Base-by-base conservation (phyloP, 768 basidiomycete genomes). In the Lactarius hengduanensis region DNA sequence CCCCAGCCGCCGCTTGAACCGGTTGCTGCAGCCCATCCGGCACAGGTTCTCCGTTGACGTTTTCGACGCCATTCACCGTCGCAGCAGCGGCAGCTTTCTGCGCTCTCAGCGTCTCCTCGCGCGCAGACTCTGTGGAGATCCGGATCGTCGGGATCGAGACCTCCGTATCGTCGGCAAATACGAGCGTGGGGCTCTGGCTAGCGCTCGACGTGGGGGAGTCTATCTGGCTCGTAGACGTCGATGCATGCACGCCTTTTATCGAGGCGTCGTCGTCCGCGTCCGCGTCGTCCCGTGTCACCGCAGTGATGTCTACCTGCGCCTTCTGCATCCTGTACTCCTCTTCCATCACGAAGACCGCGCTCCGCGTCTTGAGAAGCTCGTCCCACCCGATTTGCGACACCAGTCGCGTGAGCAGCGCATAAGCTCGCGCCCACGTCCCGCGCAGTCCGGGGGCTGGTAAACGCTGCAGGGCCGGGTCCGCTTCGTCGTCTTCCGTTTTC, bases 311-410 rank as follows among this genome's bases (percentile, higher is more conserved):
- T 2, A 75, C 79, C 6, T 91, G 86, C 2, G 91, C 89, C 75
- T 98, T 98, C 79, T 98, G 96, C 87, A 92, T 91, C 43, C 97
- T 85, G 75, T 99, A 99, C 75, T 99, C 97, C 75, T 99, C 96
- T 75, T 98, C 97, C 97, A 99, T 99, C 47, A 99, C 97, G 77
- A 99, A 98, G 16, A 99, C 97, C 43, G 81, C 78, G 76, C 92
- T 94, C 83, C 97, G 88, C 16, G 92, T 91, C 80, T 95, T 95
- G 64, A 99, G 83, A 3, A 98, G 84, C 79, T 98, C 97, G 78
- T 99, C 97, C 97, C 97, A 99, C 0, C 97, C 97, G 71, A 99
- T 95, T 69, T 94, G 89, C 0, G 91, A 87, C 38, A 98, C 97
- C 28, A 99, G 87, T 1, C 89, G 86, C 16, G 96, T 92, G 28